phyloP scores from a whole-genome alignment of 2,329 filamentous ascomycete species.

The Chaetothyriales sp. region DNA sequence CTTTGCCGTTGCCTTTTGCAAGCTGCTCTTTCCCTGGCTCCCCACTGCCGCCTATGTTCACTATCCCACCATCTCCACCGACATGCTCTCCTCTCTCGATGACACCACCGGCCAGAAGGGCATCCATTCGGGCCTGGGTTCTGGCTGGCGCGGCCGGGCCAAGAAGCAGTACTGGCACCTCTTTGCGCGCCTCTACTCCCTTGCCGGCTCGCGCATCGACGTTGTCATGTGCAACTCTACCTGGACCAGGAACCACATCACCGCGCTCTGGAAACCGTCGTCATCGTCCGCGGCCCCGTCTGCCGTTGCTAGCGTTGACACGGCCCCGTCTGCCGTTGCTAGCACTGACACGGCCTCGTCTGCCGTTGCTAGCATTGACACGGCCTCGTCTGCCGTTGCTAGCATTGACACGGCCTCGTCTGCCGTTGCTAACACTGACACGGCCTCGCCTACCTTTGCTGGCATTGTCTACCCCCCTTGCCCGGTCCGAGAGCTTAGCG shows the following conservation, averaged over 20 bases:
- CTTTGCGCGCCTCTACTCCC: conserved; percentile 72
- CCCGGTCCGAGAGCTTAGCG: conserved; percentile 70
- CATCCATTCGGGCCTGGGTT: conserved; percentile 70
- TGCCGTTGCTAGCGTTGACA: too few relatives aligned
- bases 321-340: conserved; percentile 33
- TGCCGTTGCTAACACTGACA: too few relatives aligned
- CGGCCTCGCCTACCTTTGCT: conserved; percentile 33
- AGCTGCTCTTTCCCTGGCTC: conserved; percentile 63
- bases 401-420: conserved; percentile 8
- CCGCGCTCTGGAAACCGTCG: conserved; percentile 53
- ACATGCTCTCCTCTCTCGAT: conserved; percentile 81
- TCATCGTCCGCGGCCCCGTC: conserved; percentile 19
- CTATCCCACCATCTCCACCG: conserved; percentile 94
- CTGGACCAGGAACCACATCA: conserved; percentile 81
- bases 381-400: conserved; percentile 8
- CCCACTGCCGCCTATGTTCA: conserved; percentile 91
- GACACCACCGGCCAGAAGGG: conserved; percentile 52
- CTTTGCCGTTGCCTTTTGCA: conserved; percentile 71
- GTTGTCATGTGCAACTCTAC: conserved; percentile 95
- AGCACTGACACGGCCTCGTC: conserved; percentile 39
- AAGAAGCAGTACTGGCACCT: conserved; percentile 78
- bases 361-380: conserved; percentile 49
- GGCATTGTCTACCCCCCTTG: conserved; percentile 82
- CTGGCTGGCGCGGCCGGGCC: conserved; percentile 51
- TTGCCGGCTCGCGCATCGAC: conserved; percentile 70